Conservation (phyloP, 2,329 filamentous ascomycete genomes). For the Elsinoe necatrix region DNA sequence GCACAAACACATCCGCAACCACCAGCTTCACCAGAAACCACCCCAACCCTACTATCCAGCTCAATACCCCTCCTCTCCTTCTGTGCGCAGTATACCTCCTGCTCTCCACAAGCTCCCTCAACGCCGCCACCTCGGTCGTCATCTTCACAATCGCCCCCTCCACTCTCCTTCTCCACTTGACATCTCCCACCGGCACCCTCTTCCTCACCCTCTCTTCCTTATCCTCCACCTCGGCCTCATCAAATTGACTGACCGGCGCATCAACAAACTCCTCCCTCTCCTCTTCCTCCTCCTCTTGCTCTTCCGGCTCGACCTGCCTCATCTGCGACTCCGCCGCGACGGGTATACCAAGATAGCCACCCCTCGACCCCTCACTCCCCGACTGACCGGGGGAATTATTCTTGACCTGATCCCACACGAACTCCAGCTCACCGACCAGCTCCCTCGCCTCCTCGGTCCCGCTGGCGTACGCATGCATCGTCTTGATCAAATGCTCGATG, state of each 20-base stretch:
- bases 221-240: slow-evolving; percentile 14
- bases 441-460: slow-evolving; percentile 77
- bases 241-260: slow-evolving; percentile 20
- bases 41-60: slow-evolving; percentile 63
- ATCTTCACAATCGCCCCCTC: slow-evolving; percentile 81
- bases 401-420: slow-evolving; percentile 98
- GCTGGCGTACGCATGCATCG: slow-evolving; percentile 91
- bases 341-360: slow-evolving; percentile 5
- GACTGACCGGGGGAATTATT: slow-evolving; percentile 42
- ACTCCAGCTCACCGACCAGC: slow-evolving; percentile 89
- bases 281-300: slow-evolving; percentile 35
- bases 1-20: slow-evolving; percentile 58
- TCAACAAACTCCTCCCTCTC: slow-evolving; percentile 26
- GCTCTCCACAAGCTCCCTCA: slow-evolving; percentile 80
- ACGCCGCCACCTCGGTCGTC: slow-evolving; percentile 82
- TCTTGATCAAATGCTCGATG: slow-evolving; percentile 87
- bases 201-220: slow-evolving; percentile 14
- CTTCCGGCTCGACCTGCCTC: slow-evolving; percentile 44
- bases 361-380: slow-evolving; percentile 19
- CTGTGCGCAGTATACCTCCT: slow-evolving; percentile 62
- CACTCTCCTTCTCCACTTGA: slow-evolving; percentile 70
- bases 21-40: slow-evolving; percentile 67
- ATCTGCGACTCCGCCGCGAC: background rate
- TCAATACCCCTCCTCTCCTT: slow-evolving; percentile 54
- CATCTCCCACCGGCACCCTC: slow-evolving; percentile 29